These are phyloP conservation scores for Ophiognomonia clavigignenti-juglandacearum DNA, from an alignment of 2,329 filamentous ascomycete species.

Conservation along the genomic window DNA sequence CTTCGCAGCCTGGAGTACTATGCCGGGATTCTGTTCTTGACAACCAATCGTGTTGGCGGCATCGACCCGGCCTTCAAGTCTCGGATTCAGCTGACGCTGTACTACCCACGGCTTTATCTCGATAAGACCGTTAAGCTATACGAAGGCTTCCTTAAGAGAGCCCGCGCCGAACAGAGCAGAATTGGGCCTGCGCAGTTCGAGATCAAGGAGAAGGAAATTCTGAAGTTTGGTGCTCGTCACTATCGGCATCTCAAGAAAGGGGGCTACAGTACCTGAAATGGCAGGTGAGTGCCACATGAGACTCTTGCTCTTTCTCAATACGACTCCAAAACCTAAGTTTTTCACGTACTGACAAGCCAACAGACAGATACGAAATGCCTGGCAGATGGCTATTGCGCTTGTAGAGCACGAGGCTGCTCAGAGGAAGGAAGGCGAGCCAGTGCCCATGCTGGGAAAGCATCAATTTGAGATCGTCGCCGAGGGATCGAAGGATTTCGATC, in stretches of 20 bases:
- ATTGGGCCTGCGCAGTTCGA: too few relatives aligned
- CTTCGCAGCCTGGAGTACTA: too few relatives aligned
- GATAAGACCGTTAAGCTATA: constrained; percentile 16
- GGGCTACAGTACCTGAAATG: constrained; percentile 2
- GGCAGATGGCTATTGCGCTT: constrained; percentile 6
- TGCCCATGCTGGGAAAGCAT: neutral
- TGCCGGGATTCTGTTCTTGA: constrained; percentile 4
- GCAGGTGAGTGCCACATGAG: neutral
- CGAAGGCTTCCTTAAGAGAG: neutral
- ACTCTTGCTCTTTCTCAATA: too few relatives aligned
- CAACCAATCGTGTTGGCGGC: constrained; percentile 3
- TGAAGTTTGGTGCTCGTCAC: neutral
- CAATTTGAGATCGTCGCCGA: constrained; percentile 1
- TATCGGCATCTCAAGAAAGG: neutral
- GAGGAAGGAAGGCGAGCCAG: neutral
- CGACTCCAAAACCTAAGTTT: too few relatives aligned
- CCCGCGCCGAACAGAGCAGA: constrained; percentile 21
- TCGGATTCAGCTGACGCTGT: neutral
- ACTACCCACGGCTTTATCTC: constrained; percentile 1
- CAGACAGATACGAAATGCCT: constrained; percentile 7
- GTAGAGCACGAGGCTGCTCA: constrained; percentile 3
- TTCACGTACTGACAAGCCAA: neutral
- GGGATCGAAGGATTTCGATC: constrained; percentile 6
- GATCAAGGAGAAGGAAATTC: neutral
- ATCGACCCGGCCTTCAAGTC: constrained; percentile 7